Evolutionary conservation across 2,329 filamentous ascomycete species (phyloP).

Genomic region (Aspergillus proliferans): DNA sequence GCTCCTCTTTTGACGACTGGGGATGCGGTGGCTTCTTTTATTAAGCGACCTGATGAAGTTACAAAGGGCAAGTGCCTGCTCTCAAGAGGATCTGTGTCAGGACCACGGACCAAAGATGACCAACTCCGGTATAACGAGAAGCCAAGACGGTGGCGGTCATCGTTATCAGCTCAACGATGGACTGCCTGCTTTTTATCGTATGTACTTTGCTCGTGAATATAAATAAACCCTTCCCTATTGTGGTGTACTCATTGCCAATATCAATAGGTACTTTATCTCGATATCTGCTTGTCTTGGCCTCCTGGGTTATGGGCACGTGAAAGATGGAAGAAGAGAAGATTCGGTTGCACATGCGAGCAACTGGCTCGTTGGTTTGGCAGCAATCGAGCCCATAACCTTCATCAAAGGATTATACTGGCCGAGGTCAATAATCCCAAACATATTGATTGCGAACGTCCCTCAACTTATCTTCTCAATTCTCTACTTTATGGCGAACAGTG

Average conservation of each 20-base stretch:
- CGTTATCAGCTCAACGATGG: neutral
- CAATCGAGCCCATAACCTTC: constrained; percentile 2
- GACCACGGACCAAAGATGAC: neutral
- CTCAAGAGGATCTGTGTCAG: constrained; percentile 6
- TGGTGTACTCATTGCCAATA: too few relatives aligned
- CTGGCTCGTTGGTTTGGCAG: constrained; percentile 6
- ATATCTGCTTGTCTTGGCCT: too few relatives aligned
- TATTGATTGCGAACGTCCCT: constrained; percentile 28
- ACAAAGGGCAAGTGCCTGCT: constrained; percentile 17
- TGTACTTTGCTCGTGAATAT: too few relatives aligned
- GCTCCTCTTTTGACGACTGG: constrained; percentile 28
- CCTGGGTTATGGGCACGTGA: too few relatives aligned
- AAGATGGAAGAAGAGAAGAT: too few relatives aligned
- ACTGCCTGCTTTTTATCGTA: neutral
- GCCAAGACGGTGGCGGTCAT: neutral
- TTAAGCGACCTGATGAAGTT: constrained; percentile 25
- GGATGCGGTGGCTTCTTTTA: constrained; percentile 34
- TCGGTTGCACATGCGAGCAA: neutral
- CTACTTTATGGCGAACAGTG: constrained; percentile 30
- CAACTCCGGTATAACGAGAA: neutral
- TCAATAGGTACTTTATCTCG: too few relatives aligned
- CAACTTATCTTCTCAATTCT: constrained; percentile 31
- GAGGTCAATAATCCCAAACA: constrained; percentile 5
- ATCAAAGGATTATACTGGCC: constrained; percentile 3
- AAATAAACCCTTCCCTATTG: too few relatives aligned